Evolutionary conservation across 1,284 basidiomycete genomes (phyloP), one percentile per base, ranked within the genome.

Genomic region (Cryptococcus jaspeensis): DNA sequence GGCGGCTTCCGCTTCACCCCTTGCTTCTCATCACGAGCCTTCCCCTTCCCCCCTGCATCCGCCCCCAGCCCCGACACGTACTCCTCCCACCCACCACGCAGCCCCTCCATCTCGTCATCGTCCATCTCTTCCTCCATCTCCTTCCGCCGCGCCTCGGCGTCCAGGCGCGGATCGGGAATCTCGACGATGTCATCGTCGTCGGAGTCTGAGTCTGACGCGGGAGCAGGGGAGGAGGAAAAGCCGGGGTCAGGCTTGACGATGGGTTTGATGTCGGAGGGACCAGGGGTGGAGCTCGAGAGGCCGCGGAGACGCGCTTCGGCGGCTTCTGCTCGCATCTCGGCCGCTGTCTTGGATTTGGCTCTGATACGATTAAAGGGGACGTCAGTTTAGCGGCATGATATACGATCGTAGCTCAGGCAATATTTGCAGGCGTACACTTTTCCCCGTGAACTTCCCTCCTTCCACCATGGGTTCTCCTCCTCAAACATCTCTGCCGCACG

Each of bases 51-150:
- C 49, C 20, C 20, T 5, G 15, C 42, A 40, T 16, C 11, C 43
- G 39, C 1, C n/a, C 38, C 38, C 12, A 11, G 45, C 44, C 25
- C 40, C 39, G 39, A 4, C 9, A 69, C 53, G 40, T 56, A 69
- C 6, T 73, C 66, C 42, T 72, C 55, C 72, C 71, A 74, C 28
- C 68, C 66, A 15, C 66, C 67, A 49, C 70, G 49, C 8, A 74
- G 56, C 3, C 51, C 61, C 11, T 64, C 58, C 42, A 52, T 61
- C 58, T 74, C 74, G 12, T 64, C 62, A 2, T 68, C 65, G n/a
- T 62, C 56, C 72, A 72, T 71, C 41, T 73, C 72, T 7, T 58
- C 56, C 40, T 74, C 73, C 63, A 74, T 70, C 53, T 74, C 67
- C 32, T 45, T 59, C 45, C 56, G 65, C 12, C 72, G 55, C 22